Percentiles rank a stretch among this genome's conserved stretches.
These are phyloP conservation scores for Botrytis fabae DNA, from an alignment of 2,329 filamentous ascomycete species.

Conservation along the genomic window DNA sequence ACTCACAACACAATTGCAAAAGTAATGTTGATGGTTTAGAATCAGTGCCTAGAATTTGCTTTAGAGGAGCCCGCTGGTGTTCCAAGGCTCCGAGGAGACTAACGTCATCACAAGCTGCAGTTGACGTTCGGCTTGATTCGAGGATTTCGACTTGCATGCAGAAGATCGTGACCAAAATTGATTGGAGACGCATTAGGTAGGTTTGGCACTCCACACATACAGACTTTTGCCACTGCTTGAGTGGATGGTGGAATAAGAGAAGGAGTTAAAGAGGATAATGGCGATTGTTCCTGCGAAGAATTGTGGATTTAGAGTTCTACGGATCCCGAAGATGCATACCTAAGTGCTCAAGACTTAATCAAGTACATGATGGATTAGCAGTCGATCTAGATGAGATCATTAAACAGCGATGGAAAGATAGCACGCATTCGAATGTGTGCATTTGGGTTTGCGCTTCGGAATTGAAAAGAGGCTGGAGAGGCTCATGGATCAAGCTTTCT, in stretches of 20 bases:
- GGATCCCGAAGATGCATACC: constrained; percentile 16
- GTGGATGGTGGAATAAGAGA: constrained; percentile 12
- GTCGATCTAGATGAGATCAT: constrained; percentile 12
- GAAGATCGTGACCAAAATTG: constrained; percentile 22
- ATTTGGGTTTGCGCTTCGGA: neutral
- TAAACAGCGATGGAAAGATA: neutral
- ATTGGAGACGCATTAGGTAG: constrained; percentile 17
- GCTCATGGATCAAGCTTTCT: neutral
- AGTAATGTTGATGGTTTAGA: constrained; percentile 1
- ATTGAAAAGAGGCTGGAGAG: neutral
- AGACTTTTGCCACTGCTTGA: constrained; percentile 20
- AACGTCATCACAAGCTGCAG: constrained; percentile 13
- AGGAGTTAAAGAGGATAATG: constrained; percentile 3
- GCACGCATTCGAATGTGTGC: neutral
- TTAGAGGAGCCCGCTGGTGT: neutral
- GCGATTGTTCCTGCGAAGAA: constrained; percentile 22
- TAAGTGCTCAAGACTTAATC: neutral
- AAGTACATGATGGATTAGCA: constrained; percentile 12
- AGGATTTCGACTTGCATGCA: constrained; percentile 18
- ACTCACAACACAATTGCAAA: constrained; percentile 11
- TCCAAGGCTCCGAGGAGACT: neutral
- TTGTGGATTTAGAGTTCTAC: constrained; percentile 15
- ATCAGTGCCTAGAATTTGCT: neutral
- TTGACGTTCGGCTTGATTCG: constrained; percentile 8
- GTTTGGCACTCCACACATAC: constrained; percentile 17